A percentile compares a stretch with the other conserved stretches of the same genome.
phyloP scores from a whole-genome alignment of 2,329 filamentous ascomycete genomes.

The Hypoxylon sp. region DNA sequence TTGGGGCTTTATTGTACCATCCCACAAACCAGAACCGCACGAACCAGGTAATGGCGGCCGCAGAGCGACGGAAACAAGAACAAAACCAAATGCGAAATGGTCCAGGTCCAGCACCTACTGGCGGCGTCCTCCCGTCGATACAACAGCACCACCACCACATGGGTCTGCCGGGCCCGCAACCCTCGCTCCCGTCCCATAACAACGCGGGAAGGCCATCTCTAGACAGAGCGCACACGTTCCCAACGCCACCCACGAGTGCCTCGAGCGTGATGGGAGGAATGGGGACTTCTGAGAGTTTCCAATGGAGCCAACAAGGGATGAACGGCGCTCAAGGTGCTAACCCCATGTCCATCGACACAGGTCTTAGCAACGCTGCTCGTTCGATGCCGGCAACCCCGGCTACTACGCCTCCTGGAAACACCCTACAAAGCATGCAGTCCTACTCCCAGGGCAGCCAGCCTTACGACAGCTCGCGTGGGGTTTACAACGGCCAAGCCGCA shows the following conservation, averaged over 20 bases:
- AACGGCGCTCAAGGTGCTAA: slow-evolving; percentile 71
- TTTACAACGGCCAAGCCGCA: slow-evolving; percentile 78
- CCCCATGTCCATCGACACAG: slow-evolving; percentile 83
- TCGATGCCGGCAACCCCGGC: slow-evolving; percentile 93
- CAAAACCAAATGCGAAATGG: slow-evolving; percentile 72
- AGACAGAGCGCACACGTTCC: slow-evolving; percentile 91
- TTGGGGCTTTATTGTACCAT: slow-evolving; percentile 92
- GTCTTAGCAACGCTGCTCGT: slow-evolving; percentile 76
- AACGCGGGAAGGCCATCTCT: slow-evolving; percentile 79
- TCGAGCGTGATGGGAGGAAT: slow-evolving; percentile 83
- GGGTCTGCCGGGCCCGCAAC: slow-evolving; percentile 66
- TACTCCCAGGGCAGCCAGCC: slow-evolving; percentile 76
- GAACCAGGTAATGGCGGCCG: slow-evolving; percentile 88
- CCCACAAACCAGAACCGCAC: slow-evolving; percentile 87
- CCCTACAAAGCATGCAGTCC: slow-evolving; percentile 80
- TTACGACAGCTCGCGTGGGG: slow-evolving; percentile 81
- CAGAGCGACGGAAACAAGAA: slow-evolving; percentile 80
- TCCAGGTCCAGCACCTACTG: slow-evolving; percentile 62
- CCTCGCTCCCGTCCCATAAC: slow-evolving; percentile 73
- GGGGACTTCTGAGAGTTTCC: slow-evolving; percentile 80
- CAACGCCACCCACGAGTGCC: slow-evolving; percentile 92
- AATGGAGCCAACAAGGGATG: slow-evolving; percentile 78
- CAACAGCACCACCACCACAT: slow-evolving; percentile 74
- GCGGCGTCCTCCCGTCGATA: slow-evolving; percentile 70
- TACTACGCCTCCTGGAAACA: slow-evolving; percentile 84